Conservation (phyloP, 148 eudicot species). For the Rhododendron ovatum region DNA sequence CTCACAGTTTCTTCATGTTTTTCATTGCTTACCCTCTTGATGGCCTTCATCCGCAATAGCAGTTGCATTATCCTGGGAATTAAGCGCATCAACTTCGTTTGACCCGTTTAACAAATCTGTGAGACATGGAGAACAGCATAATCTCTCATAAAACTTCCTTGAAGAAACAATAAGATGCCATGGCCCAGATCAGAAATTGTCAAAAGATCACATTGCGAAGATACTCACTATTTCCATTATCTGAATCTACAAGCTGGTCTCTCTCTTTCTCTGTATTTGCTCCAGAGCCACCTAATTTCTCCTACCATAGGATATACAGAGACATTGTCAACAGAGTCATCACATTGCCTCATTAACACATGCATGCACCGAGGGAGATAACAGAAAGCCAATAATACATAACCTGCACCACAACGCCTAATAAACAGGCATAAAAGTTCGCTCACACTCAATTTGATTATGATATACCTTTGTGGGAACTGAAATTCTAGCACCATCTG, state of each 20-base stretch:
- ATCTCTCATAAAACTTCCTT: background rate
- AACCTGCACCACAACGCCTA: background rate
- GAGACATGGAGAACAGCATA: slow-evolving; percentile 10
- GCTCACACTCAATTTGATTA: background rate
- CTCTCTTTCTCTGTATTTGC: slow-evolving; percentile 30
- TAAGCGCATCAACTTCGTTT: slow-evolving; percentile 46
- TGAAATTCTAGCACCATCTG: slow-evolving; percentile 40
- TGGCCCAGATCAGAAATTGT: background rate
- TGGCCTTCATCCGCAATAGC: slow-evolving; percentile 35
- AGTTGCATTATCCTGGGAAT: slow-evolving; percentile 23
- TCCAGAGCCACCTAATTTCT: slow-evolving; percentile 24
- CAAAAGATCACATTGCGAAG: background rate
- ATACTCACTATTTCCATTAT: slow-evolving; percentile 32
- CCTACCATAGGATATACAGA: slow-evolving; percentile 21
- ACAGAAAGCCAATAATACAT: background rate
- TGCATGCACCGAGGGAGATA: background rate
- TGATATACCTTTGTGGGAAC: slow-evolving; percentile 40
- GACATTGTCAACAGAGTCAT: background rate
- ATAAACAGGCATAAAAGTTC: slow-evolving; percentile 7
- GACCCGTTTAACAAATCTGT: slow-evolving; percentile 39
- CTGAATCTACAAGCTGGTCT: slow-evolving; percentile 24
- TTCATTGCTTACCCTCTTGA: slow-evolving; percentile 74
- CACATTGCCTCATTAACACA: background rate
- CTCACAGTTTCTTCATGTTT: slow-evolving; percentile 59
- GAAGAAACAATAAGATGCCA: background rate